Evolutionary conservation across 1,139 yeast species (phyloP), one percentile per base, ranked within the genome.

Genomic region (Lodderomyces beijingensis): DNA sequence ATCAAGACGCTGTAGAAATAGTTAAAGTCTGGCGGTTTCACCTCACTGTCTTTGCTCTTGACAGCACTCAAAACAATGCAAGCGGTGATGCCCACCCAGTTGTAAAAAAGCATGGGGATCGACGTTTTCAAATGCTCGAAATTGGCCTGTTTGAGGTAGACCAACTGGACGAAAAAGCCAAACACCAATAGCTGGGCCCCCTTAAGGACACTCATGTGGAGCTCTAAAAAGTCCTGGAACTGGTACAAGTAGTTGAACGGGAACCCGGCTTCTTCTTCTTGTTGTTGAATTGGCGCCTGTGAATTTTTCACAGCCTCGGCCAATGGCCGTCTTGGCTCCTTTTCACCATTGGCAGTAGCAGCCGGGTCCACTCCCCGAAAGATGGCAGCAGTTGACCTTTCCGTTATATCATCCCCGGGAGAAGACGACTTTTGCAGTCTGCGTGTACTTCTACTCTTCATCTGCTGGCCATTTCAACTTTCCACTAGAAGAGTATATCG

Each of bases 151-250:
- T 47, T 42, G 9, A 57, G 40, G 42, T 62, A 65, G 16, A 56
- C 37, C 25, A 66, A 48, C 41, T 68, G 65, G 13, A 49, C 27
- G 12, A 62, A 34, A 42, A 57, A 68, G 8, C 50, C 47, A 29
- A 62, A 38, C 16, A 56, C 48, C 39, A 65, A 43, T 27, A 63
- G 15, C 43, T 68, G 71, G n/a, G 58, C 53, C 33, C 59, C 57
- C 32, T 54, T 59, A 18, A 56, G 37, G 25, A 57, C 46, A 20
- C 46, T 50, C 50, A 68, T 39, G 28, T 62, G 47, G 8, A 57
- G 64, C 39, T 65, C 67, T 31, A 65, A 45, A 39, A 58, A 65
- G 37, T 68, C 74, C 40, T 68, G 74, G 7, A 53, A 44, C 13
- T 46, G 45, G 44, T 53, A 66, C 23, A 66, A 39, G 18, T 50